Base-by-base conservation (phyloP, 257 asterid species). In the Euphrasia confusa region DNA sequence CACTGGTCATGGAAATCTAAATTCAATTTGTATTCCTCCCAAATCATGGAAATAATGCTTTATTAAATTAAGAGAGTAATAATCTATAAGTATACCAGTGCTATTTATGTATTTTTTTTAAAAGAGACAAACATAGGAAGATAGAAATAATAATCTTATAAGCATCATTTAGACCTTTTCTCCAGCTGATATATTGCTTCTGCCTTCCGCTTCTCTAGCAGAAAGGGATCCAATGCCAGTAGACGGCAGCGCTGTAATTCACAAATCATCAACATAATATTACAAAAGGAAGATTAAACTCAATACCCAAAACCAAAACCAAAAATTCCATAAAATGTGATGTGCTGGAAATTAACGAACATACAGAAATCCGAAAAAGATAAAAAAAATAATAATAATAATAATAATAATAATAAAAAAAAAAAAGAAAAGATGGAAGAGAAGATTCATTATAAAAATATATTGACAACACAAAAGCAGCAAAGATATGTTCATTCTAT, bases 131-230 rank as follows among this genome's bases (percentile, higher is more conserved):
- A 55, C 17, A 37, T 18, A 61, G 28, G 37, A 24, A 28, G 32
- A 33, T 50, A 54, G 32, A 33, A 44, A 54, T 32, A 35, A 61
- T 54, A 39, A 63, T 40, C 14, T 11, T 42, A 69, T 15, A 49
- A 65, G 66, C 61, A 50, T 75, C 49, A 68, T 45, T 49, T 55
- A 67, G 68, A 87, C 97, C 96, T 87, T 93, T 66, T 89, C 99
- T 63, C 88, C 97, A 21, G 92, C 80, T 21, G 96, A 80, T 44
- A 81, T 73, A 78, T 84, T 89, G 75, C 88, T 80, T 79, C 95
- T 80, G 71, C 97, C 99, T 72, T 93, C 99, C 35, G 99, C 95
- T 79, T 93, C 99, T 78, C 99, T 84, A 54, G 92, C 86, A 70
- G 99, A 87, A 75, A 93, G 95, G 77, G 97, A 94, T 71, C 96